Percentiles rank a stretch among this genome's conserved stretches.
Evolutionary conservation across 768 basidiomycete genomes (phyloP).

Genomic region (Thelephora ganbajun): DNA sequence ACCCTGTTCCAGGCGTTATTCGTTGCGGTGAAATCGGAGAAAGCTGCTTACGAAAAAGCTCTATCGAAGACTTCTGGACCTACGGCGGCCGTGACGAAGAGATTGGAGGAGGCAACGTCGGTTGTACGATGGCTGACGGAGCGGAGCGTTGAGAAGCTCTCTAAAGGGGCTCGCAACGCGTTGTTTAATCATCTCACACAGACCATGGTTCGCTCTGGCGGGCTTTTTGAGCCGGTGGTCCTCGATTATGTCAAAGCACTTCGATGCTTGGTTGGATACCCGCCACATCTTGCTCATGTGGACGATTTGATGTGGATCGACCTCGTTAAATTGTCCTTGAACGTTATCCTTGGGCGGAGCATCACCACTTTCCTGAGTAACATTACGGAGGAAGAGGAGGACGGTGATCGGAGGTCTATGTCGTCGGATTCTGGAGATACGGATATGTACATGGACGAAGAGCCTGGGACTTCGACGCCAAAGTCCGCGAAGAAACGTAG

Average conservation of each 20-base stretch:
- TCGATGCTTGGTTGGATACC: slow-evolving; percentile 44
- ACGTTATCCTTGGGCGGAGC: slow-evolving; percentile 55
- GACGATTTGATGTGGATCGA: slow-evolving; percentile 50
- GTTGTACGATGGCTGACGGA: slow-evolving; percentile 65
- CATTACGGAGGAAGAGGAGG: slow-evolving; percentile 14
- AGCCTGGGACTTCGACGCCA: slow-evolving; percentile 3
- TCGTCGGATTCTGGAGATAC: slow-evolving; percentile 18
- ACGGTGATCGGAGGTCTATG: slow-evolving; percentile 15
- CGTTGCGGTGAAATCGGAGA: slow-evolving; percentile 48
- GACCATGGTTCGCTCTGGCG: slow-evolving; percentile 36
- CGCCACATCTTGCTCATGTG: slow-evolving; percentile 70
- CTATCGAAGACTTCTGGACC: slow-evolving; percentile 24
- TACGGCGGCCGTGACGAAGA: slow-evolving; percentile 33
- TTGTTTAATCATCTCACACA: slow-evolving; percentile 54
- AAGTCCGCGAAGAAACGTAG: slow-evolving; percentile 1
- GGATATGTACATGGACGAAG: slow-evolving; percentile 19
- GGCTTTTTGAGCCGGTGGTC: slow-evolving; percentile 49
- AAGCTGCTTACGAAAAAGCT: slow-evolving; percentile 26
- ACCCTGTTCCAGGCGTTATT: slow-evolving; percentile 65
- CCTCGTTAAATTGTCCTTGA: slow-evolving; percentile 61
- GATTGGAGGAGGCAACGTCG: slow-evolving; percentile 53
- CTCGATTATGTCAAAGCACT: slow-evolving; percentile 76
- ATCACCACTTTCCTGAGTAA: slow-evolving; percentile 23
- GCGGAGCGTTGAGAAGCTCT: slow-evolving; percentile 40
- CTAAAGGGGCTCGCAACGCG: slow-evolving; percentile 36